Evolutionary conservation across 192 early-diverging fungal genomes (phyloP).

Genomic region (Entomortierella chlamydospora): DNA sequence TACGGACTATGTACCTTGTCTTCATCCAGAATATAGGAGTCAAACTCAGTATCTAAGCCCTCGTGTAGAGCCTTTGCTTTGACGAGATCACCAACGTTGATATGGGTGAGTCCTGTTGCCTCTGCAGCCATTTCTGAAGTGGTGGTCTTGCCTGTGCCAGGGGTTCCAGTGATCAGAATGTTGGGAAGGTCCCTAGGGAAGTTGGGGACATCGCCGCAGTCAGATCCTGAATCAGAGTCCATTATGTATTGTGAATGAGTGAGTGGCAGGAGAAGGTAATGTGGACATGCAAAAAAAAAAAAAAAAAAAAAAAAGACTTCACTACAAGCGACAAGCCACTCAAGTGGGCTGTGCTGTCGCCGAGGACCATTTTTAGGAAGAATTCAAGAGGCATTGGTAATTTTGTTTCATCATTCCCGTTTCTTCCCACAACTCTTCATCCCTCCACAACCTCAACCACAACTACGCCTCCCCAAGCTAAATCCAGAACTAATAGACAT

Average conservation of each 20-base stretch:
- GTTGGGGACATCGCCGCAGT: conserved; percentile 25
- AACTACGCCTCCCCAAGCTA: not conserved
- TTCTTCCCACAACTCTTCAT: not conserved
- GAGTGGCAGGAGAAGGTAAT: not conserved
- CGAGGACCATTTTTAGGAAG: conserved; percentile 7
- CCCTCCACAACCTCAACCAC: not conserved
- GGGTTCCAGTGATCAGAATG: conserved; percentile 88
- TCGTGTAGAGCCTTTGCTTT: conserved; percentile 89
- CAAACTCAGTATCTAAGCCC: conserved; percentile 88
- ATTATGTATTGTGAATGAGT: conserved; percentile 6
- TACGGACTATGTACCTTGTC: conserved; percentile 72
- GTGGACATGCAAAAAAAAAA: not conserved
- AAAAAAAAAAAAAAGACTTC: conserved; percentile 4
- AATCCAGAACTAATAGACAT: not conserved
- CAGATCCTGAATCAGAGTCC: conserved; percentile 51
- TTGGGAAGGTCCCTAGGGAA: conserved; percentile 67
- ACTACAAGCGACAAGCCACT: conserved; percentile 1
- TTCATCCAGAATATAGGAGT: conserved; percentile 91
- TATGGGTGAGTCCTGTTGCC: conserved; percentile 77
- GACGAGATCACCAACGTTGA: conserved; percentile 90
- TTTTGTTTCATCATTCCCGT: not conserved
- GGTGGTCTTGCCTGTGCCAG: conserved; percentile 88
- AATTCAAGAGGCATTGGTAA: too few relatives aligned
- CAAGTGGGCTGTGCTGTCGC: conserved; percentile 10
- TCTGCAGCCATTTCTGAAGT: conserved; percentile 81